Evolutionary conservation across 345 rosid species (phyloP).

Genomic region (Melaleuca quinquenervia): DNA sequence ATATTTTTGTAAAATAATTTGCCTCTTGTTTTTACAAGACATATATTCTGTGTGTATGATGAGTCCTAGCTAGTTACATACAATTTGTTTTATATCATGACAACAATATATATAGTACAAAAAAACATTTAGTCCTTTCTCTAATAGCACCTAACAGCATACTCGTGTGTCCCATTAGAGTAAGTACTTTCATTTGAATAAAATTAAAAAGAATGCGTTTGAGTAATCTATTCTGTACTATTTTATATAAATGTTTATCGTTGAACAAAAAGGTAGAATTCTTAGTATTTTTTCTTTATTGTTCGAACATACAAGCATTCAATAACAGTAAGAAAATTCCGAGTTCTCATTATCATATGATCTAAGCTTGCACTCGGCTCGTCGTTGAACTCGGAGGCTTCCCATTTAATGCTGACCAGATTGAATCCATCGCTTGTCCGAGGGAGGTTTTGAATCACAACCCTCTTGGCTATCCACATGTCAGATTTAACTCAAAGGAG

Average conservation of each 20-base stretch:
- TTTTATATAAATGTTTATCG: neutral
- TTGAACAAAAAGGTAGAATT: neutral
- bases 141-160: too few species aligned
- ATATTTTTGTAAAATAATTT: neutral
- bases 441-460: too few species aligned
- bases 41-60: neutral
- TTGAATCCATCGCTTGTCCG: too few species aligned
- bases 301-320: neutral
- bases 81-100: too few species aligned
- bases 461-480: too few species aligned
- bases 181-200: neutral
- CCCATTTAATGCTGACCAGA: too few species aligned
- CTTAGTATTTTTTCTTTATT: too few species aligned
- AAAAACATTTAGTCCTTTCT: too few species aligned
- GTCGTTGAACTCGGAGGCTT: too few species aligned
- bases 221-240: neutral
- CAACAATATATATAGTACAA: too few species aligned
- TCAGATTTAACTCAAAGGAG: too few species aligned
- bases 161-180: neutral
- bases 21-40: neutral
- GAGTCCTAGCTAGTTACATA: neutral
- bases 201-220: neutral
- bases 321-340: neutral
- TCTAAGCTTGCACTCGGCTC: too few species aligned
- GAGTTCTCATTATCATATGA: neutral